Conservation (phyloP, 2,329 filamentous ascomycete genomes). For the Thielaviopsis ethacetica region DNA sequence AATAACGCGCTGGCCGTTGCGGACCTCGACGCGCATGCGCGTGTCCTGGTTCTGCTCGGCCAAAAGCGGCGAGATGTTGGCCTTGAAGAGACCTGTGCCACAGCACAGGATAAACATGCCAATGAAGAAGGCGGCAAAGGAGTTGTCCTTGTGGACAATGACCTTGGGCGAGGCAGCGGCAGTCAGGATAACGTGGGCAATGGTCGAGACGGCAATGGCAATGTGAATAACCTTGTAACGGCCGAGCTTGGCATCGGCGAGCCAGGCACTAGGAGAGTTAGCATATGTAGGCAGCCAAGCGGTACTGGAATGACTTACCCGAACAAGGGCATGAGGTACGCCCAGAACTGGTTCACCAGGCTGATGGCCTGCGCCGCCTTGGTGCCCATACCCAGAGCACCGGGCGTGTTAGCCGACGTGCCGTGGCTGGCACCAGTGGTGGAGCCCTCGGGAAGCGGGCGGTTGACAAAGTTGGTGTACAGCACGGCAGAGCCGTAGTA, state of each 20-base stretch:
- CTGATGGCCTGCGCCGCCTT: conserved; percentile 32
- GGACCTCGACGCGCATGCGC: conserved; percentile 38
- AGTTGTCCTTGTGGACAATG: conserved; percentile 37
- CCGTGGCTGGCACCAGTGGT: conserved; percentile 32
- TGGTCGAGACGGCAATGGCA: conserved; percentile 46
- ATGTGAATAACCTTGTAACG: conserved; percentile 58
- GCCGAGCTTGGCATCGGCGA: conserved; percentile 56
- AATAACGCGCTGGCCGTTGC: conserved; percentile 49
- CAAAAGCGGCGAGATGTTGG: conserved; percentile 57
- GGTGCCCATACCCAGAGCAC: conserved; percentile 43
- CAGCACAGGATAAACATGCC: conserved; percentile 39
- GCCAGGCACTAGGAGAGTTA: conserved; percentile 23
- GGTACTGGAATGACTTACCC: conserved; percentile 23
- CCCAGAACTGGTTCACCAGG: conserved; percentile 44
- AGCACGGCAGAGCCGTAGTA: conserved; percentile 59
- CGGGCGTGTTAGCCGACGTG: conserved; percentile 21
- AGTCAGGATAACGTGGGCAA: conserved; percentile 51
- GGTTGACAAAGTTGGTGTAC: conserved; percentile 51
- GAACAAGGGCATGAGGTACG: conserved; percentile 41
- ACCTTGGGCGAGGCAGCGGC: conserved; percentile 46
- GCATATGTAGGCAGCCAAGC: not conserved
- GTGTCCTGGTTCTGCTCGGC: conserved; percentile 52
- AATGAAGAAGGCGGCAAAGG: conserved; percentile 52
- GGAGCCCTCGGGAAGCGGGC: conserved; percentile 35
- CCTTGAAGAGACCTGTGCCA: conserved; percentile 68